Evolutionary conservation across 2,329 filamentous ascomycete genomes (phyloP).

Genomic region (Colletotrichum sp.): DNA sequence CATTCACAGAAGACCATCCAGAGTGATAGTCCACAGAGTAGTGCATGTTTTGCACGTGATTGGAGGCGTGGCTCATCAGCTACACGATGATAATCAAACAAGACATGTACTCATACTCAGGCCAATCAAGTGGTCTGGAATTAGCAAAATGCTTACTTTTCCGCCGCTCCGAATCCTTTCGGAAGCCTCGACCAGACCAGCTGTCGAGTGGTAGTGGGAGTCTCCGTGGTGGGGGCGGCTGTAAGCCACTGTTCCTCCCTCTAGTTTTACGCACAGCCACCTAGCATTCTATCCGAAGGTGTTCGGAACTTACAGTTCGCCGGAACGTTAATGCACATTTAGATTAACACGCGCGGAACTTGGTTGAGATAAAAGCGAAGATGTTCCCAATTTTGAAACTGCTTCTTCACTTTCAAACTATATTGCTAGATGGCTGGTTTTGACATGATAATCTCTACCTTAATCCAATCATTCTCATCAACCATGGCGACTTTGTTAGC

Average conservation of each 20-base stretch:
- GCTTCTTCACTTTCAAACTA: background rate
- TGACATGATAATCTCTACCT: background rate
- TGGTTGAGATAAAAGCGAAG: background rate
- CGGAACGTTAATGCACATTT: background rate
- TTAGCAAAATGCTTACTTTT: background rate
- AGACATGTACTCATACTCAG: background rate
- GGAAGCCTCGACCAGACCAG: background rate
- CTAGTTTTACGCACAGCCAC: background rate
- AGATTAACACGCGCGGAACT: background rate
- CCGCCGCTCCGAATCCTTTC: background rate
- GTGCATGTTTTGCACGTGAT: background rate
- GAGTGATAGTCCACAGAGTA: background rate
- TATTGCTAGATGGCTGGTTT: background rate
- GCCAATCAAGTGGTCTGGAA: background rate
- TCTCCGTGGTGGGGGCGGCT: background rate
- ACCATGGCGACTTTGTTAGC: slow-evolving; percentile 27
- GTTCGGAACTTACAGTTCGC: background rate
- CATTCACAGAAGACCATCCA: background rate
- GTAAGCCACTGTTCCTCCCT: background rate
- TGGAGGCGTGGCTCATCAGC: background rate
- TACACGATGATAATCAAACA: background rate
- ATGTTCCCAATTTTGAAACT: background rate
- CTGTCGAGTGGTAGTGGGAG: background rate
- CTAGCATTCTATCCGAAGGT: background rate
- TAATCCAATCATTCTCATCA: background rate